Conservation (phyloP, 2,329 filamentous ascomycete species). For the Hymenoscyphus infarciens region DNA sequence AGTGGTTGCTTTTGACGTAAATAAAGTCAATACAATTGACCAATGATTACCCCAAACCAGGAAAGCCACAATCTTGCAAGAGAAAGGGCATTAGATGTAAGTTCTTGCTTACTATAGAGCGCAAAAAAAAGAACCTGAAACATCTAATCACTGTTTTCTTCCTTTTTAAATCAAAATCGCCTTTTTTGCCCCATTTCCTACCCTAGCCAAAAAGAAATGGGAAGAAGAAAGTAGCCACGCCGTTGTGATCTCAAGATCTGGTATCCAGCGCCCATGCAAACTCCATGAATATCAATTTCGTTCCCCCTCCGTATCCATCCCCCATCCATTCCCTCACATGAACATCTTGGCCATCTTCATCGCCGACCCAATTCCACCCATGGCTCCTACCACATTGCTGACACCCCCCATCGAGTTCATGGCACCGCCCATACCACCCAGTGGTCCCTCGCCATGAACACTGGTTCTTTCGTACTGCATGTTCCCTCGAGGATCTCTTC, state of each 20-base stretch:
- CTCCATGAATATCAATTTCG: slow-evolving; percentile 13
- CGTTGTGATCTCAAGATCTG: slow-evolving; percentile 10
- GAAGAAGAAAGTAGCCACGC: slow-evolving; percentile 9
- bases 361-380: slow-evolving; percentile 30
- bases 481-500: slow-evolving; percentile 11
- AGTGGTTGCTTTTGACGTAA: too few relatives aligned
- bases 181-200: not conserved
- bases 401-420: slow-evolving; percentile 21
- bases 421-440: slow-evolving; percentile 22
- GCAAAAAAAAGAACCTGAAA: not conserved
- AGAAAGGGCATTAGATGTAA: not conserved
- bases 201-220: not conserved
- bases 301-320: not conserved
- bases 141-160: not conserved
- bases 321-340: slow-evolving; percentile 25
- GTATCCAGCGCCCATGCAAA: slow-evolving; percentile 14
- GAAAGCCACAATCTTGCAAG: too few relatives aligned
- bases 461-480: slow-evolving; percentile 25
- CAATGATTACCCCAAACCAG: too few relatives aligned
- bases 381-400: slow-evolving; percentile 23
- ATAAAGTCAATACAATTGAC: too few relatives aligned
- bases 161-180: not conserved
- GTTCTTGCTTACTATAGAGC: not conserved
- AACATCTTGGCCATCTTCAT: slow-evolving; percentile 36
- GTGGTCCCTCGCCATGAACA: slow-evolving; percentile 15